phyloP scores from a whole-genome alignment of 2,329 filamentous ascomycete genomes.

The Hypocreales sp. region DNA sequence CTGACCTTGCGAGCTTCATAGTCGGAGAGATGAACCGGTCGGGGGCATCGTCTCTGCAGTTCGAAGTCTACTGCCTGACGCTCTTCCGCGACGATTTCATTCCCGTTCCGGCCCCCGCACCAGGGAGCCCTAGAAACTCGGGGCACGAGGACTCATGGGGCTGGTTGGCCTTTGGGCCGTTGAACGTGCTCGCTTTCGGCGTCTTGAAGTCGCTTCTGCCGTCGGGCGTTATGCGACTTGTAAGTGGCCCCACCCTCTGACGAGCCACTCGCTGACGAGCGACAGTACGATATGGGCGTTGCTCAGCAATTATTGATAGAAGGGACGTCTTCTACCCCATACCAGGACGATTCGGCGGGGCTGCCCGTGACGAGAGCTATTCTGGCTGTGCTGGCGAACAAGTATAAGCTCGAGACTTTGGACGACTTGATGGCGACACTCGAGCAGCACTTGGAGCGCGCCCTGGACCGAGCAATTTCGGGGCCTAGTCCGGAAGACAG shows the following conservation, averaged over 20 bases:
- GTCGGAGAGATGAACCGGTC: constrained; percentile 20
- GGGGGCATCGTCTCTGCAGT: constrained; percentile 17
- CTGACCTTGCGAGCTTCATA: constrained; percentile 19
- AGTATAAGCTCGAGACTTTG: constrained; percentile 21
- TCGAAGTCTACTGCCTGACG: constrained; percentile 17
- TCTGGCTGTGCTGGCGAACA: constrained; percentile 27
- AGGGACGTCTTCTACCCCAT: constrained; percentile 6
- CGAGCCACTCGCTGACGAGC: constrained; percentile 4
- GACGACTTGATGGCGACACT: constrained; percentile 11
- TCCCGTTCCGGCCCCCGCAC: constrained; percentile 3
- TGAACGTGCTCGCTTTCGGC: constrained; percentile 21
- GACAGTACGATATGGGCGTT: constrained; percentile 19
- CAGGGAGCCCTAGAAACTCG: constrained; percentile 3
- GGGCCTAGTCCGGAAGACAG: constrained; percentile 4
- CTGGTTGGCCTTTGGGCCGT: constrained; percentile 14
- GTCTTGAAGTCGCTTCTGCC: constrained; percentile 21
- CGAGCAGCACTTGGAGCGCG: constrained; percentile 9
- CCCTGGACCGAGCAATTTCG: constrained; percentile 5
- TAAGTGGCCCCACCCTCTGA: constrained; percentile 8
- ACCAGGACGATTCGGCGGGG: constrained; percentile 4
- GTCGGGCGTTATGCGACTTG: constrained; percentile 16
- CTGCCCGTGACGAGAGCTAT: constrained; percentile 18
- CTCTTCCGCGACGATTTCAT: constrained; percentile 20
- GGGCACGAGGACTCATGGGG: constrained; percentile 9
- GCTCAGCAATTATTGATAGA: constrained; percentile 19